phyloP scores from a whole-genome alignment of 495 filamentous ascomycete species.

The Melanomma pulvis-pyrius region DNA sequence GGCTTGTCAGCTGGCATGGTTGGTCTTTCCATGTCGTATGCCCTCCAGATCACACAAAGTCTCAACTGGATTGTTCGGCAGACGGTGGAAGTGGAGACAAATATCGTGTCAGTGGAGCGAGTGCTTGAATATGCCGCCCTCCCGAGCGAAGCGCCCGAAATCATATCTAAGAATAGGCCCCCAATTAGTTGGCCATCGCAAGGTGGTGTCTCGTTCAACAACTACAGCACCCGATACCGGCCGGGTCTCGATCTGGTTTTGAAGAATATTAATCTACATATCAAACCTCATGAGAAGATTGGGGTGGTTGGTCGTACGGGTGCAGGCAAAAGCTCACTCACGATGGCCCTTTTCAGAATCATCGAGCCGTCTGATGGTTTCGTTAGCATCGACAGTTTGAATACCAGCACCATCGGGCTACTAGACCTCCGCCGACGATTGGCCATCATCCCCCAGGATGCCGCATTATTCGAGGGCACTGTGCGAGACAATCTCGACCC shows the following conservation, averaged over 20 bases:
- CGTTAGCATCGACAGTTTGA: slow-evolving; percentile 85
- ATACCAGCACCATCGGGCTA: slow-evolving; percentile 88
- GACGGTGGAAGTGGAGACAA: slow-evolving; percentile 98
- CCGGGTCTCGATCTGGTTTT: slow-evolving; percentile 86
- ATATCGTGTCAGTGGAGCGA: slow-evolving; percentile 98
- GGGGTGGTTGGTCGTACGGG: slow-evolving; percentile 96
- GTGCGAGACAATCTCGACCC: slow-evolving; percentile 96
- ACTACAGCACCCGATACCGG: slow-evolving; percentile 93
- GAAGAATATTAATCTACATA: slow-evolving; percentile 86
- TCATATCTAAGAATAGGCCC: slow-evolving; percentile 84
- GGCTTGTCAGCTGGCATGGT: slow-evolving; percentile 75
- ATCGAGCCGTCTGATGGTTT: slow-evolving; percentile 82
- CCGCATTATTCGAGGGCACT: slow-evolving; percentile 94
- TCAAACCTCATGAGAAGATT: slow-evolving; percentile 96
- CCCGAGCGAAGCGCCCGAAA: slow-evolving; percentile 93
- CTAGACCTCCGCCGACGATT: slow-evolving; percentile 85
- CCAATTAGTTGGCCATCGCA: slow-evolving; percentile 89
- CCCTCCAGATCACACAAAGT: slow-evolving; percentile 95
- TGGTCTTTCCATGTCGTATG: slow-evolving; percentile 95
- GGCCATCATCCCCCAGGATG: slow-evolving; percentile 98
- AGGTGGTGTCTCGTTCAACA: slow-evolving; percentile 86
- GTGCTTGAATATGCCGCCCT: slow-evolving; percentile 94
- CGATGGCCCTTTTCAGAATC: slow-evolving; percentile 90
- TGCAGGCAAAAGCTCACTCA: slow-evolving; percentile 94
- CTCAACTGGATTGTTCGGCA: slow-evolving; percentile 99